Evolutionary conservation across 495 filamentous ascomycete species (phyloP), one percentile per base, ranked within the genome.

Genomic region (Neurospora terricola): DNA sequence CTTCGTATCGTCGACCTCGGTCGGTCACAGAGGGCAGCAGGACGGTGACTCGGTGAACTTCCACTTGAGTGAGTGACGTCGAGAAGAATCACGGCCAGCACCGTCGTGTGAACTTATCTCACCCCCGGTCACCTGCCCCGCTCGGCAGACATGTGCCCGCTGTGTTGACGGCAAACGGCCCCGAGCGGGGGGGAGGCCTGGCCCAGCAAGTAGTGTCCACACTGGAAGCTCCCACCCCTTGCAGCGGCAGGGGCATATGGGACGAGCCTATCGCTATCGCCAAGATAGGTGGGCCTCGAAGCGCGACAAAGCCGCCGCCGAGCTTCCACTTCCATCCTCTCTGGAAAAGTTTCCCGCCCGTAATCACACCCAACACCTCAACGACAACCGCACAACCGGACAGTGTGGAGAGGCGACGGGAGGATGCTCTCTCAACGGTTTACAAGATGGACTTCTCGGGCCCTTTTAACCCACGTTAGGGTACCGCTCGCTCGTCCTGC

Each of bases 381-480:
- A 37, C 69, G 4, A 70, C 39, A 6, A 66, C 69, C 36, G 37
- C 66, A 27, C 18, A 73, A 34, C 36, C 62, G 23, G 30, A 69
- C 27, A 70, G 54, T 70, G 48, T 62, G 54, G 54, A 66, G 54
- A 66, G 54, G 54, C 27, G 54, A 74, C 43, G 73, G 70, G 73
- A 73, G 72, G 75, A 78, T 81, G 80, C 74, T 76, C 59, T 62
- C 76, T 48, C 74, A 73, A 70, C 75, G 79, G 36, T 72, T 39
- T 18, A 27, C 73, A 69, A 62, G 78, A 73, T 71, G 73, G 69
- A 9, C 75, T 38, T 73, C 75, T 9, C 77, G 70, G 43, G 38
- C 70, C 7, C 45, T 77, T 11, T 38, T 37, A 7, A 68, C 70
- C 5, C 71, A 39, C 16, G 69, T n/a, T 45, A 73, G 75, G 69